phyloP scores from a whole-genome alignment of 768 basidiomycete genomes.

The Macrolepiota fuliginosa region DNA sequence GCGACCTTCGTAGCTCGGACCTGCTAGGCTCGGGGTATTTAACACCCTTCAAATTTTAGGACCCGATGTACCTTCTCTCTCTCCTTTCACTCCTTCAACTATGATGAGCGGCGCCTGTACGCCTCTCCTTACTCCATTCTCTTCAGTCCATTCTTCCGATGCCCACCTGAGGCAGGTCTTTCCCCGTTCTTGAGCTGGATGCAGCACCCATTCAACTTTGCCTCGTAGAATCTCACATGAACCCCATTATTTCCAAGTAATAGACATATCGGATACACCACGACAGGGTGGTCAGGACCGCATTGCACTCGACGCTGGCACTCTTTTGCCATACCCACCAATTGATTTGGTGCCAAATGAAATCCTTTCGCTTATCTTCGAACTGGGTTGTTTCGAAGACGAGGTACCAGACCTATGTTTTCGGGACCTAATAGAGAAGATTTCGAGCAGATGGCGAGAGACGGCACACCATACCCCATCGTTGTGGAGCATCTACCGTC shows the following conservation, averaged over 20 bases:
- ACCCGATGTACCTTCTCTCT: not conserved
- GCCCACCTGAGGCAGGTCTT: not conserved
- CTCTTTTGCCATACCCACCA: not conserved
- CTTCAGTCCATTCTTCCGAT: not conserved
- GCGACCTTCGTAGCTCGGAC: not conserved
- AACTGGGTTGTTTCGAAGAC: slow-evolving; percentile 18
- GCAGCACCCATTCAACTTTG: not conserved
- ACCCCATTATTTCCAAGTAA: not conserved
- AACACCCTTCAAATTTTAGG: not conserved
- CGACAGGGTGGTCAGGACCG: not conserved
- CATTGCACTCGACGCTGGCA: not conserved
- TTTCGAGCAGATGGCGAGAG: slow-evolving; percentile 23
- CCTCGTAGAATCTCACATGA: not conserved
- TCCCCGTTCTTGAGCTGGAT: not conserved
- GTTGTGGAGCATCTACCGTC: slow-evolving; percentile 28
- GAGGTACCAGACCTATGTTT: slow-evolving; percentile 12
- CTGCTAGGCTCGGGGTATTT: not conserved
- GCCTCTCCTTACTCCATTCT: not conserved
- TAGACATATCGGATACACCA: not conserved
- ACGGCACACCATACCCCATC: slow-evolving; percentile 26
- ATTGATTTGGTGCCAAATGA: slow-evolving; percentile 28
- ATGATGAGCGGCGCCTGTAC: not conserved
- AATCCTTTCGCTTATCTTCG: slow-evolving; percentile 26
- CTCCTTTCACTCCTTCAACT: not conserved
- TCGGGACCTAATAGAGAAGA: slow-evolving; percentile 12